Conservation (phyloP, 495 filamentous ascomycete genomes). For the Penicillium silybi region DNA sequence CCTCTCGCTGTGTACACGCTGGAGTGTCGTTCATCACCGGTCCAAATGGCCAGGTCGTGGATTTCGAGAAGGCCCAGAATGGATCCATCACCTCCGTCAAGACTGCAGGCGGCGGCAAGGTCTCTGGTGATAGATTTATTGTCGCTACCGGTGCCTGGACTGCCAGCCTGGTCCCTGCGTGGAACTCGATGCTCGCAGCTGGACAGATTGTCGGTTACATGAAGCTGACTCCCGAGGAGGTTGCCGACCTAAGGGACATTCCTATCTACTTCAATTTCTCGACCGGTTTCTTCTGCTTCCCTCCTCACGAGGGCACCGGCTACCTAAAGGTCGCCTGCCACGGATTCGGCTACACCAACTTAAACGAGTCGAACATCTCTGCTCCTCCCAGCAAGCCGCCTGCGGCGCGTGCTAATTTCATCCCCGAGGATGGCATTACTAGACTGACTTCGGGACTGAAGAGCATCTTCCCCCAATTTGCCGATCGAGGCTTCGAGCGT, state of each 20-base stretch:
- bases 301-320: slow-evolving; percentile 44
- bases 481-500: slow-evolving; percentile 53
- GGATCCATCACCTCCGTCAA: slow-evolving; percentile 18
- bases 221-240: slow-evolving; percentile 58
- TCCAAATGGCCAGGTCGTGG: slow-evolving; percentile 23
- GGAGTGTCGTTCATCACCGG: slow-evolving; percentile 33
- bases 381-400: slow-evolving; percentile 19
- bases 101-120: slow-evolving; percentile 35
- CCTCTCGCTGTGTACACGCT: slow-evolving; percentile 28
- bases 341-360: slow-evolving; percentile 61
- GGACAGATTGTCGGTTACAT: slow-evolving; percentile 75
- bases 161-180: slow-evolving; percentile 60
- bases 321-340: slow-evolving; percentile 73
- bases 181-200: slow-evolving; percentile 63
- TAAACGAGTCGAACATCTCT: slow-evolving; percentile 17
- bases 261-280: slow-evolving; percentile 75
- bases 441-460: slow-evolving; percentile 53
- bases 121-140: slow-evolving; percentile 64
- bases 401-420: slow-evolving; percentile 26
- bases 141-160: slow-evolving; percentile 85
- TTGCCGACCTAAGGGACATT: slow-evolving; percentile 50
- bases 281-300: slow-evolving; percentile 73
- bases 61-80: slow-evolving; percentile 33
- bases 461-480: slow-evolving; percentile 56
- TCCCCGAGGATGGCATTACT: slow-evolving; percentile 53